A percentile compares a stretch with the other conserved stretches of the same genome.
These are phyloP conservation scores for Chlorokybus atmophyticus DNA, from an alignment of 139 green algal genomes.

Conservation along the genomic window DNA sequence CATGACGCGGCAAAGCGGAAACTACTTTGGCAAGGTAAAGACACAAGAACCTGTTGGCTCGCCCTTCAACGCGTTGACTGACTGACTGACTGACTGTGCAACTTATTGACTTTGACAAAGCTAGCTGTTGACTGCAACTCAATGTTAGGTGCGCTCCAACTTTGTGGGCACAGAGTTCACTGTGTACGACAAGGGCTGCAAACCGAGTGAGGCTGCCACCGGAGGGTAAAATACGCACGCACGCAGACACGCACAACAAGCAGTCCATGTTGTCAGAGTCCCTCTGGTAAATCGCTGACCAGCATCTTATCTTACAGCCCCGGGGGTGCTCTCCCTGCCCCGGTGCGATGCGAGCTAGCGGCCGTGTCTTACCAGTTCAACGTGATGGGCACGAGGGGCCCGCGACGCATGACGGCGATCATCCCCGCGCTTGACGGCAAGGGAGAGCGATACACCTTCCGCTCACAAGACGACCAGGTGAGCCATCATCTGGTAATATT, in stretches of 20 bases:
- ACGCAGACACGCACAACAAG: too few species aligned
- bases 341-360: constrained; percentile 44
- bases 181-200: constrained; percentile 56
- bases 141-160: constrained; percentile 63
- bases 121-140: too few species aligned
- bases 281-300: too few species aligned
- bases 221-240: too few species aligned
- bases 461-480: not conserved
- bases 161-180: constrained; percentile 90
- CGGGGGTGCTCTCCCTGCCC: too few species aligned
- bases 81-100: too few species aligned
- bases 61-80: too few species aligned
- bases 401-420: constrained; percentile 69
- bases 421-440: constrained; percentile 41
- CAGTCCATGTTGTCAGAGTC: too few species aligned
- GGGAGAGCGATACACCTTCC: constrained; percentile 4
- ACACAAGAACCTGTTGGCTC: too few species aligned
- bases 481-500: too few species aligned
- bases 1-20: constrained; percentile 29
- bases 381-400: constrained; percentile 79
- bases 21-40: constrained; percentile 63
- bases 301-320: too few species aligned
- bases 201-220: constrained; percentile 25
- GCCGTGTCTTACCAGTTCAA: constrained; percentile 76
- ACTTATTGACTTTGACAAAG: too few species aligned